Evolutionary conservation across 495 filamentous ascomycete species (phyloP), one percentile per base, ranked within the genome.

Genomic region (Delitschia confertaspora): DNA sequence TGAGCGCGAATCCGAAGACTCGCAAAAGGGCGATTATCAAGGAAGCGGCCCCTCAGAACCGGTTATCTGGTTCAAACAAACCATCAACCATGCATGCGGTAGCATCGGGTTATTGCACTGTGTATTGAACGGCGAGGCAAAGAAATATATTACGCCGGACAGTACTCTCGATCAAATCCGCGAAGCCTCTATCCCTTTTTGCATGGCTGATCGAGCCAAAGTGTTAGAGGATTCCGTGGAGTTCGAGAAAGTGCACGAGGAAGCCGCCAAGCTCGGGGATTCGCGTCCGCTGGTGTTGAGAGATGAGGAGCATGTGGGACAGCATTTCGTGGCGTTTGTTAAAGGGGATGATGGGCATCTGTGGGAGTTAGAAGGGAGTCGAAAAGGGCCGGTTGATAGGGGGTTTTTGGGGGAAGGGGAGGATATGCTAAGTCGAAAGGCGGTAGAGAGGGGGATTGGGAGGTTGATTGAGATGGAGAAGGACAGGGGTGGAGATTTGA

Each of bases 61-160:
- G 0, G 79, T 84, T 2, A 71, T 88, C 37, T 94, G 88, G 88
- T 94, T 85, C 68, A 81, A 83, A 56, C 88, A 95, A 53, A 94
- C 85, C 0, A 95, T 95, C 60, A 71, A 77, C 35, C 77, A 94
- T 61, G 81, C 85, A 2, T 95, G 88, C 64, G 88, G 88, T 1
- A 71, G 85, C 34, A 88, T 91, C 63, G 87, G 80, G 0, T 65
- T 93, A 2, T 63, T 94, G 17, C 87, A 93, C 65, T 76, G 78
- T 41, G 68, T 83, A 3, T 56, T 66, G 11, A 91, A 91, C 61
- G 79, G 76, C 23, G 38, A 47, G 20, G 63, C 74, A 1, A 58
- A 61, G 9, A 49, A 59, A 3, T 60, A 70, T 39, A 54, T 80
- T 37, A 27, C 51, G 5, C 59, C 65, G 0, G 70, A 63, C 6